Percentiles rank a stretch among this genome's conserved stretches.
These are phyloP conservation scores for Bruguiera hainesii DNA, from an alignment of 441 rosid genomes.

Conservation along the genomic window DNA sequence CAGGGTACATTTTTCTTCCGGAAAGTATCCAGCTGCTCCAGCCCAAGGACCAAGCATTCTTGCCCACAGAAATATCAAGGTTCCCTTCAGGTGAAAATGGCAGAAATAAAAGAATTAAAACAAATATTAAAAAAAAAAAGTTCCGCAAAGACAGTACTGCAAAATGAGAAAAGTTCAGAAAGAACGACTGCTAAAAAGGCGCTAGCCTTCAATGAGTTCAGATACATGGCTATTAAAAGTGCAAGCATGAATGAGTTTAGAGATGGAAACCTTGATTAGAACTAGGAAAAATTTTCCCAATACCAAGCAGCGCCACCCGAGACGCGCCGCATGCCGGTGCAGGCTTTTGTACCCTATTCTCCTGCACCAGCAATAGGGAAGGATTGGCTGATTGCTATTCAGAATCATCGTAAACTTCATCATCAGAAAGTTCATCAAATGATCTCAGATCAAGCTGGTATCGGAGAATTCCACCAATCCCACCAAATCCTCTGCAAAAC, in stretches of 20 bases:
- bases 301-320: slow-evolving; percentile 12
- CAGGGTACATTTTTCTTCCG: neutral
- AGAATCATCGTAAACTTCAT: slow-evolving; percentile 53
- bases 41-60: neutral
- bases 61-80: neutral
- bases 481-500: slow-evolving; percentile 89
- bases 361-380: slow-evolving; percentile 55
- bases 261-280: slow-evolving; percentile 22
- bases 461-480: slow-evolving; percentile 83
- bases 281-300: slow-evolving; percentile 5
- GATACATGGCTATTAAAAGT: neutral
- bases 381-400: slow-evolving; percentile 75
- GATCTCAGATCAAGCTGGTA: slow-evolving; percentile 78
- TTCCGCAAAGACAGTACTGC: too few relatives aligned
- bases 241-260: neutral
- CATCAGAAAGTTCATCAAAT: slow-evolving; percentile 65
- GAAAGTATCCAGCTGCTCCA: slow-evolving; percentile 18
- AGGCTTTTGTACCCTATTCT: slow-evolving; percentile 37
- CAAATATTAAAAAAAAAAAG: too few relatives aligned
- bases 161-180: neutral
- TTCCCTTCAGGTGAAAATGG: too few relatives aligned
- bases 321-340: slow-evolving; percentile 44
- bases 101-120: too few relatives aligned
- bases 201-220: neutral
- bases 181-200: neutral